Evolutionary conservation across 176 grass and related monocot species (phyloP).

Genomic region (Poa pratensis): DNA sequence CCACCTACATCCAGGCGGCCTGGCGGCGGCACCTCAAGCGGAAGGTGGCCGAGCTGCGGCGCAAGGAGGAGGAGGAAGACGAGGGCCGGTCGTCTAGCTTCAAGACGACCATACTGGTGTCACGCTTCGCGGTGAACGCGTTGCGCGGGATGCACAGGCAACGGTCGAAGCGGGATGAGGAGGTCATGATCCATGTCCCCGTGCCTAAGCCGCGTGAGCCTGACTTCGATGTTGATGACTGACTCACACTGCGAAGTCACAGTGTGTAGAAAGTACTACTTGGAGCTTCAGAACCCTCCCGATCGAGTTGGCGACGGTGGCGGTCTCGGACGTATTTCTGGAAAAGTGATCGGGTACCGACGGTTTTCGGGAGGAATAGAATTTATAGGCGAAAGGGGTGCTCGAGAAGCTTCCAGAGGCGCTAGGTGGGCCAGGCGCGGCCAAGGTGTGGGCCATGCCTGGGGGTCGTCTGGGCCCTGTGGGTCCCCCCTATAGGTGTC

Average conservation of each 20-base stretch:
- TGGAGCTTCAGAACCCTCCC: too few relatives aligned
- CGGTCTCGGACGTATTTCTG: too few relatives aligned
- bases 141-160: constrained; percentile 57
- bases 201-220: constrained; percentile 64
- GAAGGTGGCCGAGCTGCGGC: constrained; percentile 50
- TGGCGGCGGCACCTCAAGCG: constrained; percentile 64
- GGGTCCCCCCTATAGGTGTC: too few relatives aligned
- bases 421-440: too few relatives aligned
- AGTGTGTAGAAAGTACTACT: too few relatives aligned
- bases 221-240: constrained; percentile 21
- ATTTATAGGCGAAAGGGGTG: too few relatives aligned
- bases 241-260: background rate
- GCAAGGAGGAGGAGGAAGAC: constrained; percentile 51
- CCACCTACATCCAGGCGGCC: constrained; percentile 67
- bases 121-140: constrained; percentile 58
- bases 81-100: constrained; percentile 37
- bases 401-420: too few relatives aligned
- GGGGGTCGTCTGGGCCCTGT: too few relatives aligned
- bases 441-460: too few relatives aligned
- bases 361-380: too few relatives aligned
- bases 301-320: too few relatives aligned
- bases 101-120: constrained; percentile 63
- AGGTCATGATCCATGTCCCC: constrained; percentile 53
- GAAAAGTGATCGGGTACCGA: too few relatives aligned
- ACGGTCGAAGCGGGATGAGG: constrained; percentile 23